phyloP scores from a whole-genome alignment of 2,329 filamentous ascomycete species.

The Xylariaceae sp. region DNA sequence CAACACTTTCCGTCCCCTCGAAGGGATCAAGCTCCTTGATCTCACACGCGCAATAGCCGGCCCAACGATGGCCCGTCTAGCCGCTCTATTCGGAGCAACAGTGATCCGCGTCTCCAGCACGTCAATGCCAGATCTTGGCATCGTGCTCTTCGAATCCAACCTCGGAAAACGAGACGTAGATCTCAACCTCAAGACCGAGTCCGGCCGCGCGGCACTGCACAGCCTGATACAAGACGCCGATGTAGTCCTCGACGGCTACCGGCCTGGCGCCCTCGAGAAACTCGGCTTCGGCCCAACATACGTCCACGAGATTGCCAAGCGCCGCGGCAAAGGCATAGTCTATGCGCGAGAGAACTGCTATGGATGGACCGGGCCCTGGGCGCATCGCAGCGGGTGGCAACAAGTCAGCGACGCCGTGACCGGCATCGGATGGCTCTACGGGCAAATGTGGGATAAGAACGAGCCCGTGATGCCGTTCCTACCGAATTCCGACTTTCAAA shows the following conservation, averaged over 20 bases:
- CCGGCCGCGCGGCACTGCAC: conserved; percentile 19
- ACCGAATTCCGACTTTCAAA: conserved; percentile 31
- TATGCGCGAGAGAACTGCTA: conserved; percentile 36
- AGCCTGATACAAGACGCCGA: conserved; percentile 30
- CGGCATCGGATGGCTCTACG: conserved; percentile 28
- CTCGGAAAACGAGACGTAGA: conserved; percentile 32
- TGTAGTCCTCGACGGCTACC: conserved; percentile 34
- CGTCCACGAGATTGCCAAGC: conserved; percentile 22
- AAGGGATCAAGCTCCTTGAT: conserved; percentile 34
- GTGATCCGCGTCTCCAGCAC: conserved; percentile 32
- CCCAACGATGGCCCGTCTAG: conserved; percentile 30
- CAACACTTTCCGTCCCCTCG: conserved; percentile 24
- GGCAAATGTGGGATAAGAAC: conserved; percentile 26
- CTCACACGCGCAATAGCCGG: conserved; percentile 35
- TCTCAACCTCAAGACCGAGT: conserved; percentile 29
- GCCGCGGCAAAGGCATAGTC: conserved; percentile 28
- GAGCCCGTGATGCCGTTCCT: conserved; percentile 30
- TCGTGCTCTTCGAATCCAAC: conserved; percentile 32
- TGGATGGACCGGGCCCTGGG: conserved; percentile 32
- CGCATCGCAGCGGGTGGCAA: conserved; percentile 33
- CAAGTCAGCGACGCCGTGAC: conserved; percentile 29
- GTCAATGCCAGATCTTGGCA: conserved; percentile 29
- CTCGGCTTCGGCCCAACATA: conserved; percentile 29
- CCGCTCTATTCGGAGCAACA: conserved; percentile 32
- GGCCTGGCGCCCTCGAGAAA: conserved; percentile 29